Conservation (phyloP, 495 filamentous ascomycete genomes). For the Hamigera avellanea region DNA sequence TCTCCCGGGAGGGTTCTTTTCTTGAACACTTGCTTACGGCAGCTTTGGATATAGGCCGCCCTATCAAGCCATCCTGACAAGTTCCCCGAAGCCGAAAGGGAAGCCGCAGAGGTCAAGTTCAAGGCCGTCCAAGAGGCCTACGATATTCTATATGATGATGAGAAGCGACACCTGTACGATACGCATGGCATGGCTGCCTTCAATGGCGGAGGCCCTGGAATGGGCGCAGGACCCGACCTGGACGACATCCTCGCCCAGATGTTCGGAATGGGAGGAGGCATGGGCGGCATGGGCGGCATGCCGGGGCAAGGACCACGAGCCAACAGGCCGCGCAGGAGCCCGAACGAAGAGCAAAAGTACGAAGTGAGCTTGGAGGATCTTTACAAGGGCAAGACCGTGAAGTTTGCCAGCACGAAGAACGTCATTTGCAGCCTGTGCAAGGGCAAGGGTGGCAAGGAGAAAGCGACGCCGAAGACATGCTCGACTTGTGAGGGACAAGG, state of each 20-base stretch:
- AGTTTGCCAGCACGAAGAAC: constrained; percentile 88
- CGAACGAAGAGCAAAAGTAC: constrained; percentile 81
- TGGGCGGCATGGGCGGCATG: constrained; percentile 37
- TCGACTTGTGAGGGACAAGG: constrained; percentile 69
- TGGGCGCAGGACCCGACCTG: constrained; percentile 63
- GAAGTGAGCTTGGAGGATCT: constrained; percentile 84
- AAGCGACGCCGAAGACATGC: constrained; percentile 77
- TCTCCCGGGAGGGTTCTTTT: too few species aligned
- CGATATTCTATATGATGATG: constrained; percentile 93
- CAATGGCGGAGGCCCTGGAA: constrained; percentile 55
- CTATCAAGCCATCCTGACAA: constrained; percentile 90
- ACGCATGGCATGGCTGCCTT: constrained; percentile 94
- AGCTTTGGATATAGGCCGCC: constrained; percentile 49
- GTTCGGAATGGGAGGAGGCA: constrained; percentile 57
- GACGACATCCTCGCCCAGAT: constrained; percentile 89
- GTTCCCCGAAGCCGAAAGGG: constrained; percentile 76
- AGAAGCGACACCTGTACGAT: constrained; percentile 85
- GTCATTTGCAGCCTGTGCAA: constrained; percentile 79
- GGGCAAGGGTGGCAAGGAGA: constrained; percentile 83
- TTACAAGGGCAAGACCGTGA: constrained; percentile 97
- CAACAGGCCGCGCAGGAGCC: constrained; percentile 55
- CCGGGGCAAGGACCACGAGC: constrained; percentile 35
- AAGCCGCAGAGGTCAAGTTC: constrained; percentile 77
- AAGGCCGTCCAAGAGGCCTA: constrained; percentile 88
- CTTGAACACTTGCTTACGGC: too few species aligned